These are phyloP conservation scores for Hordeum vulgare DNA, from an alignment of 176 grass and related monocot species.

Conservation along the genomic window DNA sequence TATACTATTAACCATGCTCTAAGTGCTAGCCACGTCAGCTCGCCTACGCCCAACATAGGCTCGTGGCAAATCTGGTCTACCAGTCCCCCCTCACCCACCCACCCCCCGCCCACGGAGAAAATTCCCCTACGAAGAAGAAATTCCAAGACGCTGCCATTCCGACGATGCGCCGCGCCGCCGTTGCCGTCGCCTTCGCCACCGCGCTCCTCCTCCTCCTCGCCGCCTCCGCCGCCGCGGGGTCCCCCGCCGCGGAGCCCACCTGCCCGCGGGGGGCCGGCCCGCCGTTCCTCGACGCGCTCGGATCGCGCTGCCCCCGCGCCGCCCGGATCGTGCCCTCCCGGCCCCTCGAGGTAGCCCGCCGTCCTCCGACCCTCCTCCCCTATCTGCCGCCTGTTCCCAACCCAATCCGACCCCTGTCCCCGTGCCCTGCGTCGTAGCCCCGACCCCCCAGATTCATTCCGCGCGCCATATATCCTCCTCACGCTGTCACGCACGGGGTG, in stretches of 20 bases:
- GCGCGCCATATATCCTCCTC: background rate
- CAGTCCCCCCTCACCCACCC: background rate
- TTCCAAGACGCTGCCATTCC: background rate
- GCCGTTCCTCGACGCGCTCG: conserved; percentile 42
- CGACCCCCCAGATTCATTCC: background rate
- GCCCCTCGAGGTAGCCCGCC: conserved; percentile 41
- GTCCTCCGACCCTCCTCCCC: background rate
- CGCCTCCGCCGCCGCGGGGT: background rate
- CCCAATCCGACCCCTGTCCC: background rate
- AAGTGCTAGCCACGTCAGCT: background rate
- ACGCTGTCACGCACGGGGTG: background rate
- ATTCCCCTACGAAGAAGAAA: background rate
- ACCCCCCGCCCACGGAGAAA: conserved; percentile 16
- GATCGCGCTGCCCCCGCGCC: conserved; percentile 33
- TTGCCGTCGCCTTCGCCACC: conserved; percentile 1
- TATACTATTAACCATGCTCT: too few species aligned
- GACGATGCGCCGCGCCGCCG: conserved; percentile 22
- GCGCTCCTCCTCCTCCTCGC: conserved; percentile 6
- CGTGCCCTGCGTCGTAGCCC: background rate
- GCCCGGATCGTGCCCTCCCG: conserved; percentile 35
- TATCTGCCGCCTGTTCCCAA: background rate
- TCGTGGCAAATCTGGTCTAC: conserved; percentile 4
- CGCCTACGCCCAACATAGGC: conserved; percentile 9
- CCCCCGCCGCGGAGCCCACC: background rate
- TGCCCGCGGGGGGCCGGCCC: conserved; percentile 22